Percentiles rank a stretch among this genome's conserved stretches.
These are phyloP conservation scores for Orbilia brochopaga DNA, from an alignment of 2,329 filamentous ascomycete genomes.

Conservation along the genomic window DNA sequence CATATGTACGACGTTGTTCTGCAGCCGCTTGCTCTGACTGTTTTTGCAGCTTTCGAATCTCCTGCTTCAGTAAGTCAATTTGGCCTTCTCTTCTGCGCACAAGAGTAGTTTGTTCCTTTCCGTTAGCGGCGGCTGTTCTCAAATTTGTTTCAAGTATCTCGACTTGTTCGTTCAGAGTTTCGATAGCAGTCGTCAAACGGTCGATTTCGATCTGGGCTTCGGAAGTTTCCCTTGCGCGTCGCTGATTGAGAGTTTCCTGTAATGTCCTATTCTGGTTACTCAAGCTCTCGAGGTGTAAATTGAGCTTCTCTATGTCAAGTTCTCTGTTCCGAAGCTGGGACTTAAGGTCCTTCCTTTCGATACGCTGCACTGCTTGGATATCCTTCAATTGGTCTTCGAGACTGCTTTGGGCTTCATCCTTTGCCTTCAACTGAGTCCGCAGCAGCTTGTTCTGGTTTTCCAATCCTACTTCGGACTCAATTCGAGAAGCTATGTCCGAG, in stretches of 20 bases:
- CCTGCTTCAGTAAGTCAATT: slow-evolving; percentile 7
- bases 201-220: slow-evolving; percentile 3
- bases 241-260: neutral
- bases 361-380: neutral
- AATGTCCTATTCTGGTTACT: neutral
- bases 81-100: slow-evolving; percentile 4
- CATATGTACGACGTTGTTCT: neutral
- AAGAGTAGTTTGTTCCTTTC: neutral
- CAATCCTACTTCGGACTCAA: slow-evolving; percentile 2
- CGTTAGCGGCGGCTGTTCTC: neutral
- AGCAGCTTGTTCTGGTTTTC: neutral
- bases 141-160: neutral
- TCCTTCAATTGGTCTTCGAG: neutral
- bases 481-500: neutral
- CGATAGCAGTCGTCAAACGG: neutral
- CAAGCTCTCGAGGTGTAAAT: neutral
- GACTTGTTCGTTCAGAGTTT: neutral
- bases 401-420: neutral
- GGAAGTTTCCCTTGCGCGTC: slow-evolving; percentile 4
- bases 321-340: neutral
- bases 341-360: slow-evolving; percentile 3
- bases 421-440: neutral
- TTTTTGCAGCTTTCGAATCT: neutral
- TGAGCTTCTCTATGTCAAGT: neutral
- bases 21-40: neutral